A percentile compares a stretch with the other conserved stretches of the same genome.
Conservation (phyloP, 257 asterid genomes). For the Coffea eugenioides region DNA sequence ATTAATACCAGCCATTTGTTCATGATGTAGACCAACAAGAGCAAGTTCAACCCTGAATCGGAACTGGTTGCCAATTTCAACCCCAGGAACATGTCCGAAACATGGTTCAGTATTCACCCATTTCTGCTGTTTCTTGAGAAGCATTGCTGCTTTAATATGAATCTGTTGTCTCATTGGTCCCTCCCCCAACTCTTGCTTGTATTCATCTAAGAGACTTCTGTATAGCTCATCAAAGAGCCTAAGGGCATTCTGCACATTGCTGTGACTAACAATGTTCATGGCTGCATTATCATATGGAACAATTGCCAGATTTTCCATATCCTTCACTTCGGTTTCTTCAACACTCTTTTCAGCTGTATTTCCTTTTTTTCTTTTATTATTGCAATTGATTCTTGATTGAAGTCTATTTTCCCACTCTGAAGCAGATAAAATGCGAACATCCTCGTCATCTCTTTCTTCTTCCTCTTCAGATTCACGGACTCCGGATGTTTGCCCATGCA, state of each 20-base stretch:
- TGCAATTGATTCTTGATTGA: neutral
- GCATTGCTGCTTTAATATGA: slow-evolving; percentile 3
- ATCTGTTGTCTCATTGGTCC: neutral
- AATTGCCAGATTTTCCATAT: neutral
- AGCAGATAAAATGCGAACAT: neutral
- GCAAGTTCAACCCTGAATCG: slow-evolving; percentile 32
- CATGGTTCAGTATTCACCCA: slow-evolving; percentile 6
- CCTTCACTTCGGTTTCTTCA: neutral
- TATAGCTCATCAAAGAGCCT: slow-evolving; percentile 4
- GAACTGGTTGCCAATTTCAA: slow-evolving; percentile 29
- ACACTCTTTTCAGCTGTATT: neutral
- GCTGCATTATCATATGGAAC: slow-evolving; percentile 5
- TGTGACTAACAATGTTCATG: neutral
- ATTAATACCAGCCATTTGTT: slow-evolving; percentile 26
- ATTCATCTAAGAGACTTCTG: neutral
- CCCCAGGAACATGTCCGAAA: slow-evolving; percentile 38
- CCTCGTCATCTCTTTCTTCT: neutral
- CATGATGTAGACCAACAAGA: slow-evolving; percentile 33
- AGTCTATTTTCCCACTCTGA: neutral
- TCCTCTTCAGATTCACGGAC: neutral
- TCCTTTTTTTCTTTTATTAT: neutral
- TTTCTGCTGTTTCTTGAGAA: slow-evolving; percentile 1
- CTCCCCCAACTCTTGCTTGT: neutral
- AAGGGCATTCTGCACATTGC: slow-evolving; percentile 4
- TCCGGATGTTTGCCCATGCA: neutral